Conservation (phyloP, 164 flowering plant species). For the Dillenia turbinata region DNA sequence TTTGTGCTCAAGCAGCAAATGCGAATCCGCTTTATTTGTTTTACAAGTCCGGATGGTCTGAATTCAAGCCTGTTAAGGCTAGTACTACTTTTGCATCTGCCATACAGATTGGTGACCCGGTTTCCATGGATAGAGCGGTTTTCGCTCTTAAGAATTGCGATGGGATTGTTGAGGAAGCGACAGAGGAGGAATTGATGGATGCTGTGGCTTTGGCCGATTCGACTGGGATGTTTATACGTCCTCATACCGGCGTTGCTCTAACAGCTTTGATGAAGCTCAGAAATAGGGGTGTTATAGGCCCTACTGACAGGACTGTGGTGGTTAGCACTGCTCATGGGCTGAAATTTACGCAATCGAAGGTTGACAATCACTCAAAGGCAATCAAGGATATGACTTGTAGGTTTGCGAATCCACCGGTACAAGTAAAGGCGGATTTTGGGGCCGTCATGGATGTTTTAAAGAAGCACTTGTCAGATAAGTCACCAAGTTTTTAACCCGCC, state of each 20-base stretch:
- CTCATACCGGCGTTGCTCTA: slow-evolving; percentile 92
- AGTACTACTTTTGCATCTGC: slow-evolving; percentile 81
- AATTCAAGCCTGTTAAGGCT: slow-evolving; percentile 59
- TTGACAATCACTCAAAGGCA: slow-evolving; percentile 63
- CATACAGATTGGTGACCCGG: slow-evolving; percentile 93
- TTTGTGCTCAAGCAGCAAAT: slow-evolving; percentile 90
- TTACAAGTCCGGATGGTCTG: slow-evolving; percentile 66
- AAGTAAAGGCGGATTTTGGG: slow-evolving; percentile 63
- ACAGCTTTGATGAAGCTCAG: slow-evolving; percentile 75
- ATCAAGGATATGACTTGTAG: slow-evolving; percentile 58
- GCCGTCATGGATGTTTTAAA: slow-evolving; percentile 70
- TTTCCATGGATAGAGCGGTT: slow-evolving; percentile 85
- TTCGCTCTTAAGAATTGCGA: slow-evolving; percentile 56
- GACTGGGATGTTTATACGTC: slow-evolving; percentile 85
- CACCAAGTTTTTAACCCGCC: slow-evolving; percentile 5
- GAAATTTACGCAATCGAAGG: slow-evolving; percentile 86
- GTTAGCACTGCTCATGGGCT: slow-evolving; percentile 95
- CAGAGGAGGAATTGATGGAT: slow-evolving; percentile 91
- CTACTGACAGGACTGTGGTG: slow-evolving; percentile 72
- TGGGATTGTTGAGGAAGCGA: slow-evolving; percentile 92
- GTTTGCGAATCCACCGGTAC: slow-evolving; percentile 55
- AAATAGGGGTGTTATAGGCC: slow-evolving; percentile 58
- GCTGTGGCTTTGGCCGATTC: slow-evolving; percentile 84
- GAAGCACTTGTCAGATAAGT: slow-evolving; percentile 30
- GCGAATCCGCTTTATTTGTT: slow-evolving; percentile 80